These are phyloP conservation scores for Kodamaea kakaduensis DNA, from an alignment of 805 yeast genomes.

Conservation along the genomic window DNA sequence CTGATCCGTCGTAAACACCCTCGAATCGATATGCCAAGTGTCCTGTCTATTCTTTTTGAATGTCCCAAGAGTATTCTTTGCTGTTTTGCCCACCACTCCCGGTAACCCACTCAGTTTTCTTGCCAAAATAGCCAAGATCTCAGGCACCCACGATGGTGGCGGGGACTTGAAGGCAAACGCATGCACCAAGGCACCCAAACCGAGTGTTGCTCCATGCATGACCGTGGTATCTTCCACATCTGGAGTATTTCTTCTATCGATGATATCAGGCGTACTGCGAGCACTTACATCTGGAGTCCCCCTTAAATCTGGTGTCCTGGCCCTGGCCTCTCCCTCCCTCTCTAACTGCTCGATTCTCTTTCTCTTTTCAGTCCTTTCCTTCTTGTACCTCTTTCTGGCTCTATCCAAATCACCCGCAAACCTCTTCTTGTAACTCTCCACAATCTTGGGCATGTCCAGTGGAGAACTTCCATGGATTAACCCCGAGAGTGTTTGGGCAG, in stretches of 20 bases:
- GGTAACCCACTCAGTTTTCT: conserved; percentile 65
- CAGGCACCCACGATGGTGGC: conserved; percentile 87
- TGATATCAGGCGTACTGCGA: no score
- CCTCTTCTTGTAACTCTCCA: conserved; percentile 33
- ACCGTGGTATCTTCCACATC: conserved; percentile 40
- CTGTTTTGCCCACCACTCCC: conserved; percentile 78
- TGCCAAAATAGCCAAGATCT: conserved; percentile 63
- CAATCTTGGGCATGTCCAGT: conserved; percentile 40
- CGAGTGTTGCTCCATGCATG: conserved; percentile 83
- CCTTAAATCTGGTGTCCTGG: no score
- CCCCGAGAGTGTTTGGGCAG: conserved; percentile 73
- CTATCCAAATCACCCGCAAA: conserved; percentile 30
- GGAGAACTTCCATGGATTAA: conserved; percentile 64
- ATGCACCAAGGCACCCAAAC: conserved; percentile 79
- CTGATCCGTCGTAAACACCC: conserved; percentile 70
- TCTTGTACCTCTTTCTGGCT: conserved; percentile 42
- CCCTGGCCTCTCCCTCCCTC: no score
- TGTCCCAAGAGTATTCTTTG: conserved; percentile 73
- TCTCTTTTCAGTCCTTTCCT: conserved; percentile 29
- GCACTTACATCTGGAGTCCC: no score
- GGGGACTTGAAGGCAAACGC: conserved; percentile 92
- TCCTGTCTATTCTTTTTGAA: conserved; percentile 92
- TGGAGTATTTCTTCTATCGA: no score
- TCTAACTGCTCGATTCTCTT: background rate
- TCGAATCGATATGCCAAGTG: conserved; percentile 90